Evolutionary conservation across 768 basidiomycete genomes (phyloP).

Genomic region (Lepiota brunneoincarnata): DNA sequence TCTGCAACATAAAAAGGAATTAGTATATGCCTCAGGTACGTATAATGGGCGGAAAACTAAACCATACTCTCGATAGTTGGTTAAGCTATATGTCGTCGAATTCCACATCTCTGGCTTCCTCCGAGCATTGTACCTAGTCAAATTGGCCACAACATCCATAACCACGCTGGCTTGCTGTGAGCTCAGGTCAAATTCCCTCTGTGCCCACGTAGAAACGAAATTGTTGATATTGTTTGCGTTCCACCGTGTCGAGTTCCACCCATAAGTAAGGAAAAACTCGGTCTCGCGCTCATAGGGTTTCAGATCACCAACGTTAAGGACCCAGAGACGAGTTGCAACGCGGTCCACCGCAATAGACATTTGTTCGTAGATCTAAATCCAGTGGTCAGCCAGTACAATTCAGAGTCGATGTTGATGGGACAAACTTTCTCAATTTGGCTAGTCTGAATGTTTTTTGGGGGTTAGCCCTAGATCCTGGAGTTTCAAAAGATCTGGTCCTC

Average conservation of each 20-base stretch:
- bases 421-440: conserved; percentile 49
- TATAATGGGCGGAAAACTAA: conserved; percentile 8
- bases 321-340: conserved; percentile 58
- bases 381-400: neutral
- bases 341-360: conserved; percentile 62
- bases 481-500: conserved; percentile 12
- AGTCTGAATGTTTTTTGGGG: conserved; percentile 27
- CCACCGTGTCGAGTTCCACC: conserved; percentile 58
- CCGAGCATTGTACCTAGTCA: conserved; percentile 54
- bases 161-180: conserved; percentile 37
- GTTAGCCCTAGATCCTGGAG: neutral
- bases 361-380: conserved; percentile 55
- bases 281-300: conserved; percentile 70
- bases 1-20: conserved; percentile 26
- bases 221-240: conserved; percentile 46
- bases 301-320: conserved; percentile 73
- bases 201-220: conserved; percentile 57
- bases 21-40: neutral
- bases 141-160: conserved; percentile 49
- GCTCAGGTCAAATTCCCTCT: conserved; percentile 56
- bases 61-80: conserved; percentile 64
- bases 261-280: conserved; percentile 64
- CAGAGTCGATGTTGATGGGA: neutral
- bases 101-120: conserved; percentile 67
- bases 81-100: conserved; percentile 56